Base-by-base conservation (phyloP, 1,284 basidiomycete species). In the Trametes polyzona region DNA sequence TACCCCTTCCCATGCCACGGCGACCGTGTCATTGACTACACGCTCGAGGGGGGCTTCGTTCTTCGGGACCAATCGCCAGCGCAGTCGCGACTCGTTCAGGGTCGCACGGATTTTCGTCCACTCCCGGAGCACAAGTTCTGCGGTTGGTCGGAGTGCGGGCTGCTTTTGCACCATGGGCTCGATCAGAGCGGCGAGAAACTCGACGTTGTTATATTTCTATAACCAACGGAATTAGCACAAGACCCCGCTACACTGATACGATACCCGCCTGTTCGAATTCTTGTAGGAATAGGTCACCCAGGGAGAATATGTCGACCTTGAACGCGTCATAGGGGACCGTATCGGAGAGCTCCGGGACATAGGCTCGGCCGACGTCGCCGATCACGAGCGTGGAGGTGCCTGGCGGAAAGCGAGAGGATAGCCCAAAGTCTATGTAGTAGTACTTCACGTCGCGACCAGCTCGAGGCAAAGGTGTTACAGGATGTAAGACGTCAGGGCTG, bases 361-460 rank as follows among this genome's bases (percentile, higher is more conserved):
- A 57, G 19, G 55, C 52, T n/a, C 66, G 47, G 0, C 71, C 70
- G 5, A 57, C 40, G 0, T 47, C 50, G 0, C 63, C 63, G 8
- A 62, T 10, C 0, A 55, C 65, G 10, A 47, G 37, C 7, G 58
- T 35, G 4, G 64, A 46, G 0, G 53, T 23, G 0, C 59, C 65
- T 0, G 27, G 30, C 0, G 30, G 10, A 41, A 66, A 67, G 1
- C 36, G 42, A 2, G 48, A 33, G 0, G 70, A 69, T 1, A 73
- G 58, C 0, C 67, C 69, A 27, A 71, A 73, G 51, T 72, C 70
- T 33, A 69, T 69, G 52, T 69, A 68, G 54, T 62, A 70, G 57
- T 72, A 73, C 16, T 53, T 58, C 4, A 70, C 62, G 0, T 49
- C 41, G 10, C 50, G 37, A 1, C 61, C 58, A 0, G 51, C 44